Percentiles rank a stretch among this genome's conserved stretches.
phyloP scores from a whole-genome alignment of 331 rosid genomes.

The Arachis monticola region DNA sequence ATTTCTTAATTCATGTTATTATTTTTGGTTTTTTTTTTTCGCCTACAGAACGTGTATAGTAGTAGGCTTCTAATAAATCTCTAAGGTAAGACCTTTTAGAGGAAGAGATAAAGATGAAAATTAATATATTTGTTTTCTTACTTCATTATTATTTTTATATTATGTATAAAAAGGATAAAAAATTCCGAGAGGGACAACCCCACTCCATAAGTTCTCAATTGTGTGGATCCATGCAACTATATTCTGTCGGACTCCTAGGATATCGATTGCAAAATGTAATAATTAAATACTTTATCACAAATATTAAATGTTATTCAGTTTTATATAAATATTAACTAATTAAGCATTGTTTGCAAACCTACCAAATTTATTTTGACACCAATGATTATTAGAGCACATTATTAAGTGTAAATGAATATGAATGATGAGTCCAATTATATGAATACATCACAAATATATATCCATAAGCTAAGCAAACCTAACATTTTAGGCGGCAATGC shows the following conservation, averaged over 20 bases:
- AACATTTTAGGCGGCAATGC: too few relatives aligned
- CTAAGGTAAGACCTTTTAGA: not conserved
- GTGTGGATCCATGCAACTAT: constrained; percentile 30
- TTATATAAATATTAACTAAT: too few relatives aligned
- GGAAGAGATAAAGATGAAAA: not conserved
- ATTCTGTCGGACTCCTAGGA: constrained; percentile 10
- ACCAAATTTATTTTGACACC: not conserved
- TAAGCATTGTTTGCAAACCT: not conserved
- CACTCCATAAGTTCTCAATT: constrained; percentile 21
- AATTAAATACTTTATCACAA: not conserved
- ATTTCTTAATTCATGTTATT: too few relatives aligned
- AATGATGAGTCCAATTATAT: not conserved
- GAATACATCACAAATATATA: not conserved
- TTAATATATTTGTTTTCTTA: too few relatives aligned
- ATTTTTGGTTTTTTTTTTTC: too few relatives aligned
- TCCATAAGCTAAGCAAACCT: too few relatives aligned
- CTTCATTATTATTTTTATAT: too few relatives aligned
- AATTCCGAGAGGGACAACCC: constrained; percentile 1
- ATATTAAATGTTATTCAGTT: too few relatives aligned
- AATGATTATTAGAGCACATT: not conserved
- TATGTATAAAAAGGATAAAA: not conserved
- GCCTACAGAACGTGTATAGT: too few relatives aligned
- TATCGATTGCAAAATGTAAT: not conserved
- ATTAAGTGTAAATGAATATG: not conserved
- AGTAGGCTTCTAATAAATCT: too few relatives aligned